Conservation (phyloP, 768 basidiomycete species). For the Pholiota conissans region DNA sequence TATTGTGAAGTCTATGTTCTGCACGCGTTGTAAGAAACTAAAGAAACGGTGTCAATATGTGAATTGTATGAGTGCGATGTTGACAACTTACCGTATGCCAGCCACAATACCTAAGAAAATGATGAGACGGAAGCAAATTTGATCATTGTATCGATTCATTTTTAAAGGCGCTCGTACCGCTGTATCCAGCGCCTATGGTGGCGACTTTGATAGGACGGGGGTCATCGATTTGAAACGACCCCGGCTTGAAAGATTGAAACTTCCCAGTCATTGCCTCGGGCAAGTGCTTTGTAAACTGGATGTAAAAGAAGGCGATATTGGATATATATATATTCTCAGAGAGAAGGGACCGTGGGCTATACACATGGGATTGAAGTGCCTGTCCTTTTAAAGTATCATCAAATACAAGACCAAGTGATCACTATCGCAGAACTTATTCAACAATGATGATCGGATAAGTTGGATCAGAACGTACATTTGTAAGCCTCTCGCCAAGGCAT, state of each 20-base stretch:
- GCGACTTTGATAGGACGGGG: slow-evolving; percentile 53
- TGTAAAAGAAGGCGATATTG: no score
- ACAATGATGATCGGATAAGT: background rate
- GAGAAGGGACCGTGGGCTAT: background rate
- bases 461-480: background rate
- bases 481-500: background rate
- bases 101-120: slow-evolving; percentile 56
- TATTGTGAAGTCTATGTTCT: slow-evolving; percentile 53
- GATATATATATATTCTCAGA: background rate
- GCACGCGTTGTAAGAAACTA: slow-evolving; percentile 53
- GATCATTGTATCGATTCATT: no score
- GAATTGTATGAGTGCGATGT: background rate
- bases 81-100: slow-evolving; percentile 45
- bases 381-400: background rate
- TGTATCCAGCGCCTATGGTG: slow-evolving; percentile 59
- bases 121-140: no score
- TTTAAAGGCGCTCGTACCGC: slow-evolving; percentile 45
- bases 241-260: slow-evolving; percentile 23
- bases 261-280: background rate
- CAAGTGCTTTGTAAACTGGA: background rate
- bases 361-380: background rate
- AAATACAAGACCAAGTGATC: background rate
- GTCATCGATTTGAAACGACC: slow-evolving; percentile 52
- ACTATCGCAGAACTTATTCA: background rate
- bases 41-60: background rate